These are phyloP conservation scores for Haplosporangium sp. DNA, from an alignment of 371 early-diverging fungal genomes.

Conservation along the genomic window DNA sequence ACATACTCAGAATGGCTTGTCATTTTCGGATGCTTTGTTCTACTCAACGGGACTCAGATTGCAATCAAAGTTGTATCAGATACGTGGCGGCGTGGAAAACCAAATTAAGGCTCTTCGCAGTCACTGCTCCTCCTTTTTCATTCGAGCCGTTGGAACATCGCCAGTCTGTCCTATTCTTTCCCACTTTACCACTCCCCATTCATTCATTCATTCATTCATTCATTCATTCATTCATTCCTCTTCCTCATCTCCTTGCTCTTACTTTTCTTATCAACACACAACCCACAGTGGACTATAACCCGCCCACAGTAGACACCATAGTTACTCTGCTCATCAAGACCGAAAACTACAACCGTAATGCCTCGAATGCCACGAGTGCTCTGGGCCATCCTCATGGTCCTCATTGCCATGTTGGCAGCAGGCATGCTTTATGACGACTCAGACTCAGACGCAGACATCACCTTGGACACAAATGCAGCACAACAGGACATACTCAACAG, in stretches of 20 bases:
- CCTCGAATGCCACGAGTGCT: conserved; percentile 19
- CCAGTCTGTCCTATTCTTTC: background rate
- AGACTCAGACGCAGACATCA: conserved; percentile 4
- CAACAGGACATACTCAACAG: background rate
- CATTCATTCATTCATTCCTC: background rate
- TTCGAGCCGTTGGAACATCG: no score
- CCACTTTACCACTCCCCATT: background rate
- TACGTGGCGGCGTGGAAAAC: no score
- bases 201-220: background rate
- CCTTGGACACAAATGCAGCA: background rate
- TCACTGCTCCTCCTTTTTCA: no score
- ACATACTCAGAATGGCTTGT: no score
- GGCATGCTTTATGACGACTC: conserved; percentile 31
- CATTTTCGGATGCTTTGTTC: no score
- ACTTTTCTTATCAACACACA: background rate
- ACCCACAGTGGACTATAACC: background rate
- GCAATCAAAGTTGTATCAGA: no score
- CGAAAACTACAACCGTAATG: conserved; percentile 10
- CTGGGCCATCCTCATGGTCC: conserved; percentile 28
- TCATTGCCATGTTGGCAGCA: conserved; percentile 42
- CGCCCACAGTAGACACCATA: background rate
- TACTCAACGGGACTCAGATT: no score
- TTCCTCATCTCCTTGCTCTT: background rate
- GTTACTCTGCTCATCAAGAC: background rate
- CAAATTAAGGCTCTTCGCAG: no score